These are phyloP conservation scores for Hypoxylon crocopeplum DNA, from an alignment of 495 filamentous ascomycete genomes.

Conservation along the genomic window DNA sequence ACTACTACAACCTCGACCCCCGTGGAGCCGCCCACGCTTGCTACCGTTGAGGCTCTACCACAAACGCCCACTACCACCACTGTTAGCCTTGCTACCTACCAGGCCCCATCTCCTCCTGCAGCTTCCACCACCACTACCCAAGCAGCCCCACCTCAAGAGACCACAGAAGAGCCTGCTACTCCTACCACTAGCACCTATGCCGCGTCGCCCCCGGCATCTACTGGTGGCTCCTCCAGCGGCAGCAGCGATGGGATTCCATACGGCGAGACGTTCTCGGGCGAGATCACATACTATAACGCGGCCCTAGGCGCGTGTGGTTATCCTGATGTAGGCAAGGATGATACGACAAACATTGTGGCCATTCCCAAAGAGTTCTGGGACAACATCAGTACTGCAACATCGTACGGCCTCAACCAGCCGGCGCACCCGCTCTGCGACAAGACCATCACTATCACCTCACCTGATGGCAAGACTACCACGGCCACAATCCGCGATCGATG, in stretches of 20 bases:
- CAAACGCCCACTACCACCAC: constrained; percentile 12
- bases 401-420: constrained; percentile 55
- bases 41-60: background rate
- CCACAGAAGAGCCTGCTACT: constrained; percentile 9
- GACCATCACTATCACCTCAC: constrained; percentile 63
- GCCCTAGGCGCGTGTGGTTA: constrained; percentile 56
- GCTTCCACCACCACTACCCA: constrained; percentile 19
- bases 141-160: constrained; percentile 10
- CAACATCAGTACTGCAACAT: constrained; percentile 37
- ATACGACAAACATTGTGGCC: constrained; percentile 52
- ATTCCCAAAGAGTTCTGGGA: constrained; percentile 58
- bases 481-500: constrained; percentile 77
- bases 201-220: constrained; percentile 14
- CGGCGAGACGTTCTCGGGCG: constrained; percentile 39
- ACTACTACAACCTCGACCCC: background rate
- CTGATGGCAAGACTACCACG: constrained; percentile 60
- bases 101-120: constrained; percentile 21
- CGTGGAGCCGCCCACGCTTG: background rate
- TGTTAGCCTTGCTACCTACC: constrained; percentile 20
- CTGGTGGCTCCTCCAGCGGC: constrained; percentile 29
- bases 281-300: constrained; percentile 56
- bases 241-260: constrained; percentile 27
- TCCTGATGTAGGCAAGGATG: constrained; percentile 49
- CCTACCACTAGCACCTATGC: constrained; percentile 11
- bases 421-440: constrained; percentile 70